Conservation (phyloP, 2,329 filamentous ascomycete genomes). For the Talaromyces albobiverticillius region DNA sequence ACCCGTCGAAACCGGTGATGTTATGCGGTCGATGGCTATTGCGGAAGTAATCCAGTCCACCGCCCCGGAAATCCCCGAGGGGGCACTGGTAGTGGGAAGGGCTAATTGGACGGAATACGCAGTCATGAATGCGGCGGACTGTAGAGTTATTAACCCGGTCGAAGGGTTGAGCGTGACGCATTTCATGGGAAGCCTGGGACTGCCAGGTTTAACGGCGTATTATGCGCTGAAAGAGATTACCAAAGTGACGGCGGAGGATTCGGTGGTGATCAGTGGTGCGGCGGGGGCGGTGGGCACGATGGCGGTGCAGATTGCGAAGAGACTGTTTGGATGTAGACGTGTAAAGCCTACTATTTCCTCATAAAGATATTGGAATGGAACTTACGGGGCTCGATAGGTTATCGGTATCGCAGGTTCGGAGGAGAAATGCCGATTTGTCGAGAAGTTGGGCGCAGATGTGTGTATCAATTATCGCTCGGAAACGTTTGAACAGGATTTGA, state of each 20-base stretch:
- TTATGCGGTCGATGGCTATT: conserved; percentile 37
- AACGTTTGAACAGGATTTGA: conserved; percentile 47
- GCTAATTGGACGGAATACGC: conserved; percentile 44
- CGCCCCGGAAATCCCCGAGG: conserved; percentile 27
- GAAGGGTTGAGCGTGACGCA: conserved; percentile 41
- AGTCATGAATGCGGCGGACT: conserved; percentile 34
- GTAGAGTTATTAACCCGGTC: conserved; percentile 26
- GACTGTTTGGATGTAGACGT: conserved; percentile 30
- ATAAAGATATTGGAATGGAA: no score
- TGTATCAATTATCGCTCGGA: conserved; percentile 55
- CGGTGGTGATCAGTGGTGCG: conserved; percentile 47
- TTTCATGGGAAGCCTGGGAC: conserved; percentile 45
- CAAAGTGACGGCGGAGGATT: conserved; percentile 37
- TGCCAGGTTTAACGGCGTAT: conserved; percentile 42
- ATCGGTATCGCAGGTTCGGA: conserved; percentile 54
- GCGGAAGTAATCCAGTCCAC: conserved; percentile 38
- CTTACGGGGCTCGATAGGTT: conserved; percentile 30
- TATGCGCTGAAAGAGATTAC: conserved; percentile 43
- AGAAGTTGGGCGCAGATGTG: conserved; percentile 52
- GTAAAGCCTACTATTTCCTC: no score
- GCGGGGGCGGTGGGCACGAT: conserved; percentile 50
- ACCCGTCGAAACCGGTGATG: conserved; percentile 41
- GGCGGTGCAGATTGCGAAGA: conserved; percentile 54
- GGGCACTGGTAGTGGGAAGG: conserved; percentile 32
- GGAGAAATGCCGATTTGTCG: conserved; percentile 54